Percentiles rank a stretch among this genome's conserved stretches.
Evolutionary conservation across 2,329 filamentous ascomycete genomes (phyloP).

Genomic region (Xylaria sp.): DNA sequence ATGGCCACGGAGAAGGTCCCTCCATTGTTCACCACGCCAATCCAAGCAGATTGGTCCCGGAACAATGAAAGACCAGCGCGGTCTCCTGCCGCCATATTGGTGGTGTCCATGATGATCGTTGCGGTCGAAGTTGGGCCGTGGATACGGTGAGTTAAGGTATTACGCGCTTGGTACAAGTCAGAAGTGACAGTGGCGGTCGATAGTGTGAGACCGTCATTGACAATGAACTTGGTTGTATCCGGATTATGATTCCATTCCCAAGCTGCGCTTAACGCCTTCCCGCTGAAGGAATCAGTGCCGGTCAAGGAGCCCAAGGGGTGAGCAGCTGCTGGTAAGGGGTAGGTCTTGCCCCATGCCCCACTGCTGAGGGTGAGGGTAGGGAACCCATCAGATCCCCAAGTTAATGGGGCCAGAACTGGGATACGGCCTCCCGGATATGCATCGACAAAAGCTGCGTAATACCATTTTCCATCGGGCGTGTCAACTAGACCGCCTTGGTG

Average conservation of each 20-base stretch:
- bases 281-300: slow-evolving; percentile 54
- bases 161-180: slow-evolving; percentile 55
- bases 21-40: slow-evolving; percentile 53
- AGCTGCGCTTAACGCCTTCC: slow-evolving; percentile 47
- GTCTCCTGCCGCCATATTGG: slow-evolving; percentile 57
- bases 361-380: slow-evolving; percentile 50
- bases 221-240: slow-evolving; percentile 51
- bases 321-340: slow-evolving; percentile 45
- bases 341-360: slow-evolving; percentile 55
- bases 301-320: slow-evolving; percentile 39
- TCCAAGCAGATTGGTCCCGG: slow-evolving; percentile 58
- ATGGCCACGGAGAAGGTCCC: slow-evolving; percentile 41
- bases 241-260: slow-evolving; percentile 71
- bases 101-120: slow-evolving; percentile 57
- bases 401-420: slow-evolving; percentile 61
- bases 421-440: slow-evolving; percentile 62
- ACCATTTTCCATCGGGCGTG: slow-evolving; percentile 59
- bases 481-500: slow-evolving; percentile 64
- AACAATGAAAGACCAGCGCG: slow-evolving; percentile 58
- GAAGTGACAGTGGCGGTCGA: slow-evolving; percentile 57
- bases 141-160: slow-evolving; percentile 55
- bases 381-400: slow-evolving; percentile 58
- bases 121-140: slow-evolving; percentile 52
- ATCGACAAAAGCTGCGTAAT: slow-evolving; percentile 63
- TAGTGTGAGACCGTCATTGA: slow-evolving; percentile 53